Base-by-base conservation (phyloP, 2,329 filamentous ascomycete genomes). In the Aspergillus awamori region DNA sequence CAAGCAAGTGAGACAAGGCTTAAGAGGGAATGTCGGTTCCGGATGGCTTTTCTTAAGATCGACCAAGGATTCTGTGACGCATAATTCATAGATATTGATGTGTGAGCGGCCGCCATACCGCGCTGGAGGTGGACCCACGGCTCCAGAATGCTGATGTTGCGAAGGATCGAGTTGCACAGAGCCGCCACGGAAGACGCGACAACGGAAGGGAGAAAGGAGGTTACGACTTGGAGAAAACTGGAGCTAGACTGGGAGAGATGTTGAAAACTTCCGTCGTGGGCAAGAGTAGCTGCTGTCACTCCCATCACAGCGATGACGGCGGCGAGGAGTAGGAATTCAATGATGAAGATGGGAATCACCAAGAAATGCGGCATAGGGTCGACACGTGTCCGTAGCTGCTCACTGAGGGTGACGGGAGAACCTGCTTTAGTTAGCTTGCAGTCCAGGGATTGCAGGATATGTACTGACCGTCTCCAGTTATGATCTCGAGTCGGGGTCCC, bases 111-210 rank as follows among this genome's bases (percentile, higher is more conserved):
- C 0, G 69, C 73, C 62, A 67, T 69, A 4, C 73, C 73, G 2
- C 71, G 67, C 43, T 75, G 73, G 4, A 75, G 66, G 28, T 75
- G 72, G 6, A 75, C 72, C 73, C 73, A 75, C 2, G 73, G 73
- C 59, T 75, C 73, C 10, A 75, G 65, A 6, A 75, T 70, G 20
- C 70, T 74, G 26, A 75, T 62, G 22, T 75, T 74, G 4, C 73
- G 72, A 38, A 75, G 70, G 38, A 75, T 75, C 0, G 73, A 75
- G 1, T 67, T 73, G 57, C 72, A 75, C 5, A 75, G 59, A 4
- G 73, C 67, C 8, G 70, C 70, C 1, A 75, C 72, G 0, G 70
- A 68, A 2, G 73, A 75, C 1, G 73, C 73, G 3, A 75, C 69
- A 10, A 75, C 58, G 1, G 72, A 74, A 8, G 73, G 73, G 4